These are phyloP conservation scores for Leccinum barrowsii DNA, from an alignment of 768 basidiomycete species.

Conservation along the genomic window DNA sequence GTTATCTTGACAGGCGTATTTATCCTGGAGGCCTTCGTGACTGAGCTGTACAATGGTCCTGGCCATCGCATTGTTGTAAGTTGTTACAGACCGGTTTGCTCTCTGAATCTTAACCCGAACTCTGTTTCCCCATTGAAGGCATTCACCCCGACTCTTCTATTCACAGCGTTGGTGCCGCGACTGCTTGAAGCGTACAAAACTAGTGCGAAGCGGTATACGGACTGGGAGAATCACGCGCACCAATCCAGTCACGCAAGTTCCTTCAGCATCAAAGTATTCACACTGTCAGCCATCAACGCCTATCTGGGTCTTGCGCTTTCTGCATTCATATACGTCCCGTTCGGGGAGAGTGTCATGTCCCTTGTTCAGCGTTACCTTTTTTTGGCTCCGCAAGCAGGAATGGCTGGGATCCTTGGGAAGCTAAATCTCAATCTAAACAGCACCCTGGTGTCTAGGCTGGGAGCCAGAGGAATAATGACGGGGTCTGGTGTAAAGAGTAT, in stretches of 20 bases:
- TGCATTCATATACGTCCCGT: constrained; percentile 95
- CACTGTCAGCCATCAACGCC: constrained; percentile 82
- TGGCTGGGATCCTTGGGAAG: constrained; percentile 19
- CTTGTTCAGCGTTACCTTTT: constrained; percentile 36
- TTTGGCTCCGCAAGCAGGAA: constrained; percentile 14
- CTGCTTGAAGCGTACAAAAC: constrained; percentile 71
- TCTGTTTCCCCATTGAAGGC: constrained; percentile 40
- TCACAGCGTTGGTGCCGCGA: constrained; percentile 75
- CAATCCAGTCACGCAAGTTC: constrained; percentile 73
- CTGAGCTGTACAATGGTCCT: constrained; percentile 83
- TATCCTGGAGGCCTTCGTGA: constrained; percentile 87
- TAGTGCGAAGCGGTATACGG: constrained; percentile 65
- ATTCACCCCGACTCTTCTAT: constrained; percentile 80
- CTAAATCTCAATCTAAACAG: constrained; percentile 23
- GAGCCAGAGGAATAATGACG: constrained; percentile 6
- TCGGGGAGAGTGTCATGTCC: constrained; percentile 81
- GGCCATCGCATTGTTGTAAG: constrained; percentile 76
- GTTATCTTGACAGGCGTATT: constrained; percentile 78
- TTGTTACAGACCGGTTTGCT: constrained; percentile 3
- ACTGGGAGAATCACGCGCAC: constrained; percentile 91
- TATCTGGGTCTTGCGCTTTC: constrained; percentile 89
- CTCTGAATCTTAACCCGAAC: background rate
- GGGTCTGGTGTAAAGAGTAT: constrained; percentile 14
- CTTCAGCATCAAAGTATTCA: constrained; percentile 88
- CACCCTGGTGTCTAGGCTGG: constrained; percentile 31